Evolutionary conservation across 179 eudicot genomes (phyloP).

Genomic region (Silene noctiflora): DNA sequence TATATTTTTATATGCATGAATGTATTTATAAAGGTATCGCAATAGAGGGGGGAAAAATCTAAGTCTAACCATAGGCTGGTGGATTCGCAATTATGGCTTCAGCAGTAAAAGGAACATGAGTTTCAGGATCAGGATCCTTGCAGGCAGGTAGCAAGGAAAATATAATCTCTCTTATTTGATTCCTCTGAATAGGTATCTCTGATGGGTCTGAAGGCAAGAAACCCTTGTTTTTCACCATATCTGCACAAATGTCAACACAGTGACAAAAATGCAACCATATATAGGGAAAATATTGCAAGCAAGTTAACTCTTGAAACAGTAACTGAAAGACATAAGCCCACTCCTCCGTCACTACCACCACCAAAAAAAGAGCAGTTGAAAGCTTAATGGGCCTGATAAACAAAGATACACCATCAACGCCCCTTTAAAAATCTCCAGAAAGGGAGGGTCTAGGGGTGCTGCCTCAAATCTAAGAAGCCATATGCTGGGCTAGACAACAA

Average conservation of each 20-base stretch:
- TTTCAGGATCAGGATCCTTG: constrained; percentile 54
- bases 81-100: constrained; percentile 95
- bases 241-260: constrained; percentile 35
- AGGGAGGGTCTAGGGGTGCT: too few relatives aligned
- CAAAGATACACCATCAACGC: background rate
- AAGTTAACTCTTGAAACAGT: background rate
- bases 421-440: background rate
- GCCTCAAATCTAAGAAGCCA: too few relatives aligned
- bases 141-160: constrained; percentile 79
- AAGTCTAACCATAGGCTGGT: constrained; percentile 80
- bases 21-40: background rate
- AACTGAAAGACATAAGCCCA: background rate
- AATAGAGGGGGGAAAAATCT: constrained; percentile 9
- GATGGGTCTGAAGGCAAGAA: constrained; percentile 86
- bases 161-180: constrained; percentile 70
- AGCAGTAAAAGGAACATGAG: constrained; percentile 53
- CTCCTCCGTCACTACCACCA: background rate
- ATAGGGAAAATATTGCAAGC: background rate
- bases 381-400: background rate
- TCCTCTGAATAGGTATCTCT: constrained; percentile 68
- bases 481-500: too few relatives aligned
- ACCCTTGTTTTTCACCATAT: constrained; percentile 92
- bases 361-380: background rate
- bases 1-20: background rate
- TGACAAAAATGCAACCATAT: background rate